Evolutionary conservation across 441 rosid species (phyloP), one percentile per base, ranked within the genome.

Genomic region (Erysimum pusillum): DNA sequence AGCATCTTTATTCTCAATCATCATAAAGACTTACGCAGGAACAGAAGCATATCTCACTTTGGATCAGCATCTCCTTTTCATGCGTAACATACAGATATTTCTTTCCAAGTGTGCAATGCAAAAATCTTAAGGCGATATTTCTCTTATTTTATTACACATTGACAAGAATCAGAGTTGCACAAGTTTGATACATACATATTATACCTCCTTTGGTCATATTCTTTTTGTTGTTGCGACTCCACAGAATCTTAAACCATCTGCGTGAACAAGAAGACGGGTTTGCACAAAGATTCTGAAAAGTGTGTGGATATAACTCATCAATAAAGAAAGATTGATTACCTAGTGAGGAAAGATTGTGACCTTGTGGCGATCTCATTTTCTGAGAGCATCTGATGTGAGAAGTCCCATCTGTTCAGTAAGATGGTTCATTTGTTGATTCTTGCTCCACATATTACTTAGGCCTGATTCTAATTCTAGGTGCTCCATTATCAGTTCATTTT

Each of bases 371-470:
- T 52, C 54, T 73, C 89, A 91, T 15, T 62, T 76, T 38, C 67
- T 79, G 51, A 70, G 38, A 42, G 80, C 52, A 41, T 83, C 78
- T 22, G 90, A 82, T 67, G 78, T 36, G 59, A 87, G 91, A 58
- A 85, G 85, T 54, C 87, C 89, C 88, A 87, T 87, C 81, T 87
- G 88, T 80, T 82, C 85, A 39, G 87, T 82, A 25, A 87, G 86
- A 85, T 86, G 67, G 76, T 85, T 79, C 91, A 86, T 71, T 60
- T 79, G 80, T 9, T 79, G 85, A 58, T 70, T 70, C 71, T 74
- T 82, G 74, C 76, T 81, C 84, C 81, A 82, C 57, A 74, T 84
- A 17, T 62, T 54, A 83, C 74, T 80, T 71, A 68, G 67, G 76
- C 76, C 75, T 49, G 78, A 72, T 20, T 80, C 88, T 41, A 74